A percentile compares a stretch with the other conserved stretches of the same genome.
phyloP scores from a whole-genome alignment of 305 asterid genomes.

The Fraxinus sp. region DNA sequence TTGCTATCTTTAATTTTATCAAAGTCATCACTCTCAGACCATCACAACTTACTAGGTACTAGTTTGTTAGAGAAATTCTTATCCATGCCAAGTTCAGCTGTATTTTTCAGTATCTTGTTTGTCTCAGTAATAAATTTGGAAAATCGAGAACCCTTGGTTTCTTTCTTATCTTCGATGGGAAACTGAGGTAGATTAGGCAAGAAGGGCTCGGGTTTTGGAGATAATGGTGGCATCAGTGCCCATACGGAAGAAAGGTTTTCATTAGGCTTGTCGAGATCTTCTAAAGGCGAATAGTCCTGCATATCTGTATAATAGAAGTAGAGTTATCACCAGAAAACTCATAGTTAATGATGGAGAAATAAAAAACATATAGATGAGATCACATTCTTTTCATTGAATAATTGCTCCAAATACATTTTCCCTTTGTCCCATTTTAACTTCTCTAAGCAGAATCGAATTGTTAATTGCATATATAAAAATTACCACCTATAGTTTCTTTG shows the following conservation, averaged over 20 bases:
- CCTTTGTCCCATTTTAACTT: not conserved
- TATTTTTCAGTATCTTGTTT: conserved; percentile 47
- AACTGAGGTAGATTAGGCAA: conserved; percentile 41
- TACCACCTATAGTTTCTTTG: not conserved
- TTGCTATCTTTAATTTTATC: conserved; percentile 18
- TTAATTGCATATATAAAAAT: not conserved
- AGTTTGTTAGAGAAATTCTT: conserved; percentile 37
- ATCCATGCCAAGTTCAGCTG: conserved; percentile 40
- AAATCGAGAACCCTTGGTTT: conserved; percentile 75
- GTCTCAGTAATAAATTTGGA: conserved; percentile 82
- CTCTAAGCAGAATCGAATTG: not conserved
- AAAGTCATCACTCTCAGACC: not conserved
- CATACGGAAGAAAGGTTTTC: conserved; percentile 80
- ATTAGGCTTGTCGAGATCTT: conserved; percentile 79
- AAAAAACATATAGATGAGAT: not conserved
- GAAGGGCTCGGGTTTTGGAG: conserved; percentile 66
- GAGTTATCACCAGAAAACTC: not conserved
- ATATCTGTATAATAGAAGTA: conserved; percentile 48
- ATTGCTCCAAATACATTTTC: not conserved
- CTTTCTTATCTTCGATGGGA: conserved; percentile 47
- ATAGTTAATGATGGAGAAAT: not conserved
- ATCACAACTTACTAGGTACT: conserved; percentile 67
- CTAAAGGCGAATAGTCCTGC: conserved; percentile 52
- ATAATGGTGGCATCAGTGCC: conserved; percentile 85
- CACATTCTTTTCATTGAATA: not conserved